phyloP scores from a whole-genome alignment of 2,329 filamentous ascomycete species.

The Fusarium mexicanum region DNA sequence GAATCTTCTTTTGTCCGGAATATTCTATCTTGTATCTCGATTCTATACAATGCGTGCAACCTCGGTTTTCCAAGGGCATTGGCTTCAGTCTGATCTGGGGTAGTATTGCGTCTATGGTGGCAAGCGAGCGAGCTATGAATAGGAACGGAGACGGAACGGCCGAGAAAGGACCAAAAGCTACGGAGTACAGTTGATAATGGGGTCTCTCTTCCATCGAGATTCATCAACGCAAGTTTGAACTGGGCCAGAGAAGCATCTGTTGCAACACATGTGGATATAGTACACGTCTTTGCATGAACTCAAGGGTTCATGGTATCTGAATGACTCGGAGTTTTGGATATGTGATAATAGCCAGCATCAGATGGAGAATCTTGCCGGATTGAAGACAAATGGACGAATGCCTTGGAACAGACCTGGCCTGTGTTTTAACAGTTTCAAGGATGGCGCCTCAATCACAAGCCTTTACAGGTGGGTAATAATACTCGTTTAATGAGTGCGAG shows the following conservation, averaged over 20 bases:
- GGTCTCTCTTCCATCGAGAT: neutral
- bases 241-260: neutral
- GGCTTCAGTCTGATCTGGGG: conserved; percentile 14
- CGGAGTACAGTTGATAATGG: neutral
- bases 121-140: conserved; percentile 34
- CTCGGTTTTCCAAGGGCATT: conserved; percentile 9
- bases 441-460: conserved; percentile 2
- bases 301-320: conserved; percentile 11
- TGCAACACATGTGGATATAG: neutral
- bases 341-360: conserved; percentile 13
- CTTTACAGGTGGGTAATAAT: conserved; percentile 23
- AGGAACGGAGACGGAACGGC: conserved; percentile 21
- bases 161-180: conserved; percentile 13
- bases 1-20: neutral
- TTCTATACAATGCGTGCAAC: neutral
- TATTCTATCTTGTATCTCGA: neutral
- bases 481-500: conserved; percentile 25
- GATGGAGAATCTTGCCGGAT: conserved; percentile 1
- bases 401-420: conserved; percentile 25
- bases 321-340: conserved; percentile 7
- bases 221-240: neutral
- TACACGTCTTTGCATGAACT: conserved; percentile 33
- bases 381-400: neutral
- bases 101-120: conserved; percentile 29
- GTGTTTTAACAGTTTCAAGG: conserved; percentile 15